A percentile compares a stretch with the other conserved stretches of the same genome.
Conservation (phyloP, 306 rosid genomes). For the Cucurbita moschata region DNA sequence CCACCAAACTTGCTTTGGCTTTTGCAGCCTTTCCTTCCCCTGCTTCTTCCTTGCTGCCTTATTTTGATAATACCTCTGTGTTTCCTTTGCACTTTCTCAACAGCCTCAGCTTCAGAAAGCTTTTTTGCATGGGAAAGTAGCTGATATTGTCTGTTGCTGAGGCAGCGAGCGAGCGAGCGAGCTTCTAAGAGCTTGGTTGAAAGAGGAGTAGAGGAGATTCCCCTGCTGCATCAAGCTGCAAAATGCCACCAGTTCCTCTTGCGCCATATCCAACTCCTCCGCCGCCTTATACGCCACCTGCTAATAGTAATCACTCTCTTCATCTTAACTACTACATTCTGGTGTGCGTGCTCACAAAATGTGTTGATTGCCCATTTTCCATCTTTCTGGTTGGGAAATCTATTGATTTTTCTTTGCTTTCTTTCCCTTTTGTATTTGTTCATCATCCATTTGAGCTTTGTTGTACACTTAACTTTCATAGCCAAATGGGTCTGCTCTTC, state of each 20-base stretch:
- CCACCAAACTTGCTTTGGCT: background rate
- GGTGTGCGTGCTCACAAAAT: constrained; percentile 7
- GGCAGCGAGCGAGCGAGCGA: background rate
- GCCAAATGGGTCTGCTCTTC: background rate
- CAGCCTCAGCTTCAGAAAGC: constrained; percentile 25
- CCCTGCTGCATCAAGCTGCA: constrained; percentile 15
- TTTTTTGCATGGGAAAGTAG: constrained; percentile 22
- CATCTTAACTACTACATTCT: constrained; percentile 12
- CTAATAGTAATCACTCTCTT: constrained; percentile 44
- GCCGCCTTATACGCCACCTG: constrained; percentile 53
- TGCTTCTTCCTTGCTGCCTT: background rate
- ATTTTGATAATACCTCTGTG: background rate
- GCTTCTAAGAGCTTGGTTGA: constrained; percentile 25
- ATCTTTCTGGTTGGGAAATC: background rate
- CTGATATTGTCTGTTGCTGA: constrained; percentile 18
- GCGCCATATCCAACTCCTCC: constrained; percentile 88
- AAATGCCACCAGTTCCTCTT: constrained; percentile 99
- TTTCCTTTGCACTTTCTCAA: constrained; percentile 4
- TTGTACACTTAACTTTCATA: background rate
- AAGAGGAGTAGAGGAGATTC: constrained; percentile 5
- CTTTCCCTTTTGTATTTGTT: constrained; percentile 4
- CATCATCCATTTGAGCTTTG: background rate
- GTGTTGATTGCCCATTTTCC: background rate
- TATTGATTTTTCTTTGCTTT: background rate
- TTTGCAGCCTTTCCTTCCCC: background rate